Evolutionary conservation across 129 eudicot genomes (phyloP), one percentile per base, ranked within the genome.

Genomic region (Flaveria ramosissima): DNA sequence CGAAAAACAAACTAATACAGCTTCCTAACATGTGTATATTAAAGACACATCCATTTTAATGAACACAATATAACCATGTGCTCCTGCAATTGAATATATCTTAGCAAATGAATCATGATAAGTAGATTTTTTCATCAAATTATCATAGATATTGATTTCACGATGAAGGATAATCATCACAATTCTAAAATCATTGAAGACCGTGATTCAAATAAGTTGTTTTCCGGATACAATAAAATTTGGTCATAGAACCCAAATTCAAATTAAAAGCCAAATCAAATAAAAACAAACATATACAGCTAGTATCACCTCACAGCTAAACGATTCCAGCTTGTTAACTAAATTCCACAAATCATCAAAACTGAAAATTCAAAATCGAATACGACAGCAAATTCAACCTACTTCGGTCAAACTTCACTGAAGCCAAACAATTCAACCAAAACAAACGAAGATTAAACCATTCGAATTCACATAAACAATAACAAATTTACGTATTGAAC

Each of bases 351-450:
- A 11, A 7, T 9, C 26, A 68, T 68, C 74, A 68, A 72, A 61
- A 71, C 61, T 78, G 63, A 70, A 43, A 56, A 71, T 71, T 78
- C 71, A 70, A 43, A 56, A 43, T 46, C 62, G 32, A 12, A 47
- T 17, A 78, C 12, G 60, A 78, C 76, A 32, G 16, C 21, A 48
- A 66, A 45, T 48, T 66, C 64, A 64, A 63, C 48, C 79, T 65
- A 76, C 66, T 3, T 26, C 41, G 57, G 60, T 63, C 83, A 79
- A 72, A 72, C 77, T 71, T 78, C 65, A 78, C 45, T 78, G 23
- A 62, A 61, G 30, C 66, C 52, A 14, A 50, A 24, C 52, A 56
- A 61, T 20, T 19, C 32, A 47, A 19, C 67, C 61, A 46, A 78
- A 60, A 64, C 6, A 53, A 46, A 47, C 36, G 21, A 48, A 56